Evolutionary conservation across 768 basidiomycete genomes (phyloP).

Genomic region (Gymnopilus junonius): DNA sequence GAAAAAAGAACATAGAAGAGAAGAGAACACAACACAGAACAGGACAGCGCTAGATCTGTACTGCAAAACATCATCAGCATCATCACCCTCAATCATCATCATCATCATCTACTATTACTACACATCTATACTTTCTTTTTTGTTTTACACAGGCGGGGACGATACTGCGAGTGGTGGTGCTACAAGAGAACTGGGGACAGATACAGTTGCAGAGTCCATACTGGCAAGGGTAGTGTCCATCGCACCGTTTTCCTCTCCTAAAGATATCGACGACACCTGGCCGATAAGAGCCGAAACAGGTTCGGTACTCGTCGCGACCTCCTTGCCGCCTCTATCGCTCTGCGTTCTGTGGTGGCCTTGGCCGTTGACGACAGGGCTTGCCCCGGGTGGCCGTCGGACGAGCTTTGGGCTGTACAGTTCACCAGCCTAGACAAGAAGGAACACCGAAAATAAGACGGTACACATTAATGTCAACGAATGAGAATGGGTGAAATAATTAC

Average conservation of each 20-base stretch:
- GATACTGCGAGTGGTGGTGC: conserved; percentile 7
- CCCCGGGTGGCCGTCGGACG: conserved; percentile 17
- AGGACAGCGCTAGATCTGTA: conserved; percentile 9
- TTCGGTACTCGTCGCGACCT: conserved; percentile 5
- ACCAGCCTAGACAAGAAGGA: conserved; percentile 18
- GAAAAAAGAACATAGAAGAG: conserved; percentile 9
- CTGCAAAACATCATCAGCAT: conserved; percentile 1
- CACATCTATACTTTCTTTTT: conserved; percentile 9
- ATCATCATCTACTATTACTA: conserved; percentile 5
- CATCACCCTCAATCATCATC: not conserved
- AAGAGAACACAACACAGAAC: conserved; percentile 9
- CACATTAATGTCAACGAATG: not conserved
- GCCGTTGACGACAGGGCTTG: conserved; percentile 14
- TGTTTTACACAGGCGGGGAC: conserved; percentile 17
- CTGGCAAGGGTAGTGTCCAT: conserved; percentile 6
- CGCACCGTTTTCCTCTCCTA: conserved; percentile 19
- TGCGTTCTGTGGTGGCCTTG: conserved; percentile 20
- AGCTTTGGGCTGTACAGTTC: conserved; percentile 28
- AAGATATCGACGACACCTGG: conserved; percentile 27
- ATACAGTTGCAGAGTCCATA: not conserved
- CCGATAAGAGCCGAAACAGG: conserved; percentile 17
- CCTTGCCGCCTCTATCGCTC: conserved; percentile 18
- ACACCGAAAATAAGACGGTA: not conserved
- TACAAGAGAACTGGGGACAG: conserved; percentile 8
- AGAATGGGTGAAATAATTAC: conserved; percentile 1